A percentile compares a stretch with the other conserved stretches of the same genome.
These are phyloP conservation scores for Glonium stellatum DNA, from an alignment of 495 filamentous ascomycete species.

Conservation along the genomic window DNA sequence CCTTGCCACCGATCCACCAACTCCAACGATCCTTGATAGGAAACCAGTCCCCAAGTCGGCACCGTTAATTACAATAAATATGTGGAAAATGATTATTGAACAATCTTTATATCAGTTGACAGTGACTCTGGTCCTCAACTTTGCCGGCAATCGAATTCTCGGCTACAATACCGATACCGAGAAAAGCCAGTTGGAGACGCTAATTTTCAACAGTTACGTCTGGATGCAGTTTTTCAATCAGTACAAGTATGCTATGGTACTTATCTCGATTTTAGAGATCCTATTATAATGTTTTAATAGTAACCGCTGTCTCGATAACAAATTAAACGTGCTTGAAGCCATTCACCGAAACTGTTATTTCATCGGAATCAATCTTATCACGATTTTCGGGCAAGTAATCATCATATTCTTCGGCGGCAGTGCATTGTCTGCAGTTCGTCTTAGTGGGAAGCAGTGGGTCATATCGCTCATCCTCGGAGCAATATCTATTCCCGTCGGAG, in stretches of 20 bases:
- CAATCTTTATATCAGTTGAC: conserved; percentile 76
- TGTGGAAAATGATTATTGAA: conserved; percentile 94
- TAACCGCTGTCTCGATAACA: conserved; percentile 79
- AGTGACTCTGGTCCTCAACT: conserved; percentile 70
- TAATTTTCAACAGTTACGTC: conserved; percentile 87
- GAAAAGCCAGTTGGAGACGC: conserved; percentile 49
- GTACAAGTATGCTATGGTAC: no score
- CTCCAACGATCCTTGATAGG: conserved; percentile 60
- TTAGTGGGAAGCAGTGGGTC: conserved; percentile 66
- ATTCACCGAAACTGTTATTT: conserved; percentile 75
- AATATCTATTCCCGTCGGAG: conserved; percentile 62
- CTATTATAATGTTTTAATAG: no score
- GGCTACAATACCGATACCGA: conserved; percentile 43
- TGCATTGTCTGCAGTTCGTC: conserved; percentile 57
- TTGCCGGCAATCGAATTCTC: conserved; percentile 60
- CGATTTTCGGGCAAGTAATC: conserved; percentile 71
- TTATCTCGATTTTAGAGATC: no score
- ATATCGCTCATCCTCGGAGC: conserved; percentile 64
- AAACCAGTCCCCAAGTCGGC: conserved; percentile 70
- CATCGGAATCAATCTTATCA: conserved; percentile 71
- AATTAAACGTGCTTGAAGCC: conserved; percentile 84
- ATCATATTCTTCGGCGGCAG: conserved; percentile 71
- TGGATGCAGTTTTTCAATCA: conserved; percentile 96
- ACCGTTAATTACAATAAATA: conserved; percentile 69
- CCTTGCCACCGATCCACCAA: conserved; percentile 79